These are phyloP conservation scores for Colletotrichum lupini DNA, from an alignment of 2,329 filamentous ascomycete genomes.

Conservation along the genomic window DNA sequence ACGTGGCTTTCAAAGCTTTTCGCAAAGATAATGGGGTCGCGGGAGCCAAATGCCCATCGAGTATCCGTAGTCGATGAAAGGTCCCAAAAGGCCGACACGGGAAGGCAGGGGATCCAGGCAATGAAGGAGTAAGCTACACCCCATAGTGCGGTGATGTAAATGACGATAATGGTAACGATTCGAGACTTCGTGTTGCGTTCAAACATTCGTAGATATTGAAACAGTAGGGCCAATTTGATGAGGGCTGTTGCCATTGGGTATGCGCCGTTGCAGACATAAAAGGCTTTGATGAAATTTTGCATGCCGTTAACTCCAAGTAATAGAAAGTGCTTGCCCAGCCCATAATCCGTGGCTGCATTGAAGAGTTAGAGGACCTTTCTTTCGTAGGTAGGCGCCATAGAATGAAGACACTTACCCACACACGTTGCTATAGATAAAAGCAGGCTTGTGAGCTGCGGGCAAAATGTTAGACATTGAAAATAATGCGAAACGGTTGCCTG, in stretches of 20 bases:
- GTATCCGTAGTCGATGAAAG: conserved; percentile 16
- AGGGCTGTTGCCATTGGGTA: conserved; percentile 37
- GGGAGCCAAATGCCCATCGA: conserved; percentile 46
- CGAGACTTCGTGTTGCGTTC: conserved; percentile 27
- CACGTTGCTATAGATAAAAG: conserved; percentile 24
- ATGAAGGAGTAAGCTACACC: conserved; percentile 44
- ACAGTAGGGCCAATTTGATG: conserved; percentile 38
- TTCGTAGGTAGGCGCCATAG: not conserved
- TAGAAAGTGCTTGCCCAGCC: conserved; percentile 4
- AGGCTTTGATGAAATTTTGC: conserved; percentile 29
- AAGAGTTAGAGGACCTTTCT: not conserved
- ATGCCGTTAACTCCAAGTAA: conserved; percentile 5
- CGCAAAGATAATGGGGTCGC: conserved; percentile 38
- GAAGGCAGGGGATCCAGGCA: conserved; percentile 47
- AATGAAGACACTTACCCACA: not conserved
- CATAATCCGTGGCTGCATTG: not conserved
- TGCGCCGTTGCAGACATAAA: conserved; percentile 36
- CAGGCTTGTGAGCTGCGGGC: conserved; percentile 8
- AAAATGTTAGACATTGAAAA: not conserved
- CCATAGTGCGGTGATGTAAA: conserved; percentile 44
- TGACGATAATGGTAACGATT: conserved; percentile 37
- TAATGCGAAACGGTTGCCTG: not conserved
- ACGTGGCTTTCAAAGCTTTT: conserved; percentile 44
- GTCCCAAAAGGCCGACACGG: conserved; percentile 46
- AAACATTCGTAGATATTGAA: conserved; percentile 38